phyloP scores from a whole-genome alignment of 495 filamentous ascomycete genomes.

The Alectoria sarmentosa region DNA sequence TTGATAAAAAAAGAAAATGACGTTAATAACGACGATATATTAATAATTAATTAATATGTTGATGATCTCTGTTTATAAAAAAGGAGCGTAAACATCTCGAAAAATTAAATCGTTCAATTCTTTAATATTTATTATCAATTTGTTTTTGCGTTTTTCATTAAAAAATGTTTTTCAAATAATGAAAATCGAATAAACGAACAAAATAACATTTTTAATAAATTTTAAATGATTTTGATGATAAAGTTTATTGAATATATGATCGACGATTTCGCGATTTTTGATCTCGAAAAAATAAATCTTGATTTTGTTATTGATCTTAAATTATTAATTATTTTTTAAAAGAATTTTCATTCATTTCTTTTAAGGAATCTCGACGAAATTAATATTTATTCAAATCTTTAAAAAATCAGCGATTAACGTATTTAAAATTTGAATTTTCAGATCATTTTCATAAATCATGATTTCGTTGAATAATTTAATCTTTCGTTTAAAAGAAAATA shows the following conservation, averaged over 20 bases:
- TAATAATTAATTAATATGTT: neutral
- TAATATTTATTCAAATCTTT: neutral
- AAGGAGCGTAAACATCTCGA: neutral
- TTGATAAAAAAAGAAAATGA: constrained; percentile 4
- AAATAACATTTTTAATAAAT: too few species aligned
- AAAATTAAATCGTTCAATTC: constrained; percentile 1
- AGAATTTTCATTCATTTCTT: too few species aligned
- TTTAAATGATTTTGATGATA: neutral
- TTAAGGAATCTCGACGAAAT: neutral
- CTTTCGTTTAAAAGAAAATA: too few species aligned
- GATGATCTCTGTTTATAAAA: neutral
- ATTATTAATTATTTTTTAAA: constrained; percentile 12
- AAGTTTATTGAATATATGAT: neutral
- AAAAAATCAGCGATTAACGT: neutral
- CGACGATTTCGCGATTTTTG: neutral
- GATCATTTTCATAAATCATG: too few species aligned
- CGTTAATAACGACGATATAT: constrained; percentile 1
- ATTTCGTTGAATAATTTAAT: too few species aligned
- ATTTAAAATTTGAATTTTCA: neutral
- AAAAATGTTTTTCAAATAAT: too few species aligned
- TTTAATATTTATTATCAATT: constrained; percentile 7
- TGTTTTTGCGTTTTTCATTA: too few species aligned
- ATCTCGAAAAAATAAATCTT: neutral
- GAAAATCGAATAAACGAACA: too few species aligned
- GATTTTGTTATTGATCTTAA: neutral